These are phyloP conservation scores for Thamnidium elegans DNA, from an alignment of 192 early-diverging fungal species.

Conservation along the genomic window DNA sequence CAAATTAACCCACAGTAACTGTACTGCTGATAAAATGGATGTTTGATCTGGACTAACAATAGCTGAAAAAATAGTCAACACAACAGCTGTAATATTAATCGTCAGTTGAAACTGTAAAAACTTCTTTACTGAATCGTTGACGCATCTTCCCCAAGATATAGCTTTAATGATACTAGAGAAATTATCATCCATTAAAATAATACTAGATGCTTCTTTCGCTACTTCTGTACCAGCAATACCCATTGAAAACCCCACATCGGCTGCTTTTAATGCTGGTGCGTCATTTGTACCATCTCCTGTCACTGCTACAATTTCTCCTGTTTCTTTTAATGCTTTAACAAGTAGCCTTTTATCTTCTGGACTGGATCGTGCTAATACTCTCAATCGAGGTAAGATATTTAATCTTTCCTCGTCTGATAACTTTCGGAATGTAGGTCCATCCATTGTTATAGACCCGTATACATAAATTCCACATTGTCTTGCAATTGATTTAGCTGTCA, in stretches of 20 bases:
- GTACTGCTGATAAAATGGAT: constrained; percentile 89
- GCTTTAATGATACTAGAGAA: constrained; percentile 96
- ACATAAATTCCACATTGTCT: constrained; percentile 87
- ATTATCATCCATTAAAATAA: constrained; percentile 98
- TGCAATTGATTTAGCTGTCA: constrained; percentile 93
- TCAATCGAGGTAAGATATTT: constrained; percentile 79
- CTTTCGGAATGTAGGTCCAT: constrained; percentile 87
- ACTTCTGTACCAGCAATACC: constrained; percentile 98
- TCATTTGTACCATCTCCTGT: constrained; percentile 99
- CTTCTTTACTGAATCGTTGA: constrained; percentile 97
- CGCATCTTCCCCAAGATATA: constrained; percentile 93
- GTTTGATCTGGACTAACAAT: constrained; percentile 58
- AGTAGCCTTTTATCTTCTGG: constrained; percentile 97
- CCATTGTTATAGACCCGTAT: constrained; percentile 83
- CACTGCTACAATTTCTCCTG: constrained; percentile 94
- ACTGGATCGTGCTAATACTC: constrained; percentile 91
- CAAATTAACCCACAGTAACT: constrained; percentile 98
- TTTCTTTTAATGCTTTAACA: constrained; percentile 77
- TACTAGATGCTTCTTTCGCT: constrained; percentile 98
- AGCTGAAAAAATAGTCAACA: constrained; percentile 77
- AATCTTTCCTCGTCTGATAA: constrained; percentile 82
- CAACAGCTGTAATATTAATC: constrained; percentile 90
- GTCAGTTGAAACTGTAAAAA: constrained; percentile 99
- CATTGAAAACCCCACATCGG: constrained; percentile 98
- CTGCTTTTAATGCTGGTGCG: constrained; percentile 87